phyloP scores from a whole-genome alignment of 129 eudicot species.

The Daucus carota region DH1_v3.0 NC_030389.2:5456501-5457000 shows the following conservation, averaged over 20 bases:
- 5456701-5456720: background rate
- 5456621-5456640: background rate
- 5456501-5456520: background rate
- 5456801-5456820: background rate
- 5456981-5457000: background rate
- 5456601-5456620: background rate
- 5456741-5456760: background rate
- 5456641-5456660: background rate
- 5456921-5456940: background rate
- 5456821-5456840: background rate
- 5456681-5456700: background rate
- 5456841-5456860: background rate
- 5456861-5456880: background rate
- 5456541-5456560: background rate
- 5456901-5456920: background rate
- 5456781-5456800: background rate
- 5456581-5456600: background rate
- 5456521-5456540: background rate
- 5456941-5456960: background rate
- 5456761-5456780: background rate
- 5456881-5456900: background rate
- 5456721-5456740: background rate
- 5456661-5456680: background rate
- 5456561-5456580: background rate
- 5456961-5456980: background rate